Conservation (phyloP, 257 asterid species). For the Plantago elongata region DNA sequence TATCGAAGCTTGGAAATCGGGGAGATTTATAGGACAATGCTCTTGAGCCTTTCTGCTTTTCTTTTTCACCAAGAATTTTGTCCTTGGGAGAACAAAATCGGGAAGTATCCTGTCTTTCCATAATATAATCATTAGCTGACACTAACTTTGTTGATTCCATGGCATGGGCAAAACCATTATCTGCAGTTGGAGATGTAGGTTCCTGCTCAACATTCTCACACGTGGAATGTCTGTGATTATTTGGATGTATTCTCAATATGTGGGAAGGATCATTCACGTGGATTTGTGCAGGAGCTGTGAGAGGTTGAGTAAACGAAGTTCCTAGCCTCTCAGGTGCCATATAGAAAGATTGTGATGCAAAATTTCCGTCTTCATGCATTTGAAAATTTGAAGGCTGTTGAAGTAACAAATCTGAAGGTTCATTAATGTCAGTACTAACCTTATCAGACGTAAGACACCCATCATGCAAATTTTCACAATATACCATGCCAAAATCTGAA, state of each 20-base stretch:
- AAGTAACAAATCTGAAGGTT: constrained; percentile 31
- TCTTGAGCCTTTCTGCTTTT: constrained; percentile 53
- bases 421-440: constrained; percentile 29
- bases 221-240: constrained; percentile 36
- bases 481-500: constrained; percentile 30
- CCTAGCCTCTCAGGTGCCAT: constrained; percentile 36
- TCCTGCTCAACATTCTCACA: constrained; percentile 37
- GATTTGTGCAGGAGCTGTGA: constrained; percentile 35
- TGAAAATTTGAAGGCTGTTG: constrained; percentile 43
- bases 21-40: constrained; percentile 85
- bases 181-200: constrained; percentile 30
- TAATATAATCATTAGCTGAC: constrained; percentile 47
- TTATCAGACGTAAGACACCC: constrained; percentile 29
- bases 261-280: constrained; percentile 32
- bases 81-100: constrained; percentile 30
- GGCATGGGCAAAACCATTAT: constrained; percentile 36
- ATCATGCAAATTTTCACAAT: constrained; percentile 36
- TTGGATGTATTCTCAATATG: constrained; percentile 32
- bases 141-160: constrained; percentile 45
- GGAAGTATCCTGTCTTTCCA: constrained; percentile 34
- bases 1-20: constrained; percentile 83
- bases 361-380: constrained; percentile 39
- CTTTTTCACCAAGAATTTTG: constrained; percentile 24
- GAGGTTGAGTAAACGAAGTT: constrained; percentile 39
- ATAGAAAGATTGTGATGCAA: constrained; percentile 27